Evolutionary conservation across 2,329 filamentous ascomycete genomes (phyloP), one percentile per base, ranked within the genome.

Genomic region (Cytospora chrysosperma): DNA sequence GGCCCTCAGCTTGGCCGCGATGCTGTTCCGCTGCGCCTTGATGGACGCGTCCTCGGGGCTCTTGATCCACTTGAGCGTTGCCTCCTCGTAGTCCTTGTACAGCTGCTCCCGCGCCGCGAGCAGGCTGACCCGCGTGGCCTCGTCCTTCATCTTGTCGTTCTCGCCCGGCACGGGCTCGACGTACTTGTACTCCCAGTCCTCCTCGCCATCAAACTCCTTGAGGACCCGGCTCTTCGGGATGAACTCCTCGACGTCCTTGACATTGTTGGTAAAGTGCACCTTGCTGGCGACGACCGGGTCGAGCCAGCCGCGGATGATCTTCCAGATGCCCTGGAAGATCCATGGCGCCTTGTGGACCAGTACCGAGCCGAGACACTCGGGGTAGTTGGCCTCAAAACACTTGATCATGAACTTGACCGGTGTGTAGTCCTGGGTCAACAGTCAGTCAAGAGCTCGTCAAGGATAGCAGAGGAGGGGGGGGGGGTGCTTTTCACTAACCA

Each of bases 371-470:
- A 99, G 83, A 55, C 88, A 94, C 76, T 99, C 95, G 0, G 95
- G 95, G 71, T 98, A 99, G 75, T 99, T 98, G 65, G 95, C 95
- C 79, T 99, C 95, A 73, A 99, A 99, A 76, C 93, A 97, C 77
- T 97, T 96, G 76, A 99, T 97, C 90, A 99, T 97, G 78, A 98
- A 99, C 73, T 97, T 99, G 63, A 99, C 92, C 1, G 95, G 94
- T 0, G 91, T 86, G 75, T 98, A 98, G 75, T 99, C 95, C 87
- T 89, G 62, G 37, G 63, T 75, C n/a, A 40, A 72, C 70, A 40
- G 60, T 67, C 12, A 28, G 43, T 6, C 8, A 21, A 3, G 28
- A 21, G 17, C 10, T 15, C 40, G 28, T 26, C 15, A n/a, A 8
- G 2, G 17, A 30, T 17, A 28, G 9, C 15, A 30, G 26, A 26